Percentiles rank a stretch among this genome's conserved stretches.
These are phyloP conservation scores for Phytophthora lateralis DNA, from an alignment of 352 stramenopile genomes.

Conservation along the genomic window DNA sequence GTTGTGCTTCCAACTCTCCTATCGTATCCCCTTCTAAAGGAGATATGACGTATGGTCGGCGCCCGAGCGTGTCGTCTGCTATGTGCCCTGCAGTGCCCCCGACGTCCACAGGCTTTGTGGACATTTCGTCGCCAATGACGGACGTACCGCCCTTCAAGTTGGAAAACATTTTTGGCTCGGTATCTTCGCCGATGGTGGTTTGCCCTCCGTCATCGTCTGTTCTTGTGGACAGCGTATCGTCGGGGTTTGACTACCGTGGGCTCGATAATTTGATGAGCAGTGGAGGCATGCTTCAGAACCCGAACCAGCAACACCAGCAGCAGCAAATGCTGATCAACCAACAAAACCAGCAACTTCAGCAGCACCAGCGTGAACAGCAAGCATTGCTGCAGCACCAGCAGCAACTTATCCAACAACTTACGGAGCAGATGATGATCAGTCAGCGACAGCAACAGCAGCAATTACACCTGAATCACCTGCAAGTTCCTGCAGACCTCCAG, in stretches of 20 bases:
- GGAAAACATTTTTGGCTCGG: conserved; percentile 38
- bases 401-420: conserved; percentile 40
- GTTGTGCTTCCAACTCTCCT: conserved; percentile 40
- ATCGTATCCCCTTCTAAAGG: conserved; percentile 50
- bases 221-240: conserved; percentile 36
- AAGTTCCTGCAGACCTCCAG: conserved; percentile 50
- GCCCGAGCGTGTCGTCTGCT: conserved; percentile 14
- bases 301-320: conserved; percentile 26
- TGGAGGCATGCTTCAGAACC: conserved; percentile 26
- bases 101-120: conserved; percentile 39
- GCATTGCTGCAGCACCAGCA: conserved; percentile 33
- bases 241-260: conserved; percentile 46
- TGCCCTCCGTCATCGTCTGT: conserved; percentile 36
- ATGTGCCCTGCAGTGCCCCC: conserved; percentile 14
- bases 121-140: conserved; percentile 34
- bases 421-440: conserved; percentile 43
- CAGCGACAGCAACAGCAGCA: conserved; percentile 40
- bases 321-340: conserved; percentile 31
- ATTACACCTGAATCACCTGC: conserved; percentile 18
- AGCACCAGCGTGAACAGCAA: conserved; percentile 43
- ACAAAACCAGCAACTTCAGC: conserved; percentile 44
- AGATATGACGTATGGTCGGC: conserved; percentile 25
- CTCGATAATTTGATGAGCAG: conserved; percentile 45
- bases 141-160: conserved; percentile 43
- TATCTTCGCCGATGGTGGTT: conserved; percentile 31